These are phyloP conservation scores for Myxozyma kluyveri DNA, from an alignment of 805 yeast species.

Conservation along the genomic window DNA sequence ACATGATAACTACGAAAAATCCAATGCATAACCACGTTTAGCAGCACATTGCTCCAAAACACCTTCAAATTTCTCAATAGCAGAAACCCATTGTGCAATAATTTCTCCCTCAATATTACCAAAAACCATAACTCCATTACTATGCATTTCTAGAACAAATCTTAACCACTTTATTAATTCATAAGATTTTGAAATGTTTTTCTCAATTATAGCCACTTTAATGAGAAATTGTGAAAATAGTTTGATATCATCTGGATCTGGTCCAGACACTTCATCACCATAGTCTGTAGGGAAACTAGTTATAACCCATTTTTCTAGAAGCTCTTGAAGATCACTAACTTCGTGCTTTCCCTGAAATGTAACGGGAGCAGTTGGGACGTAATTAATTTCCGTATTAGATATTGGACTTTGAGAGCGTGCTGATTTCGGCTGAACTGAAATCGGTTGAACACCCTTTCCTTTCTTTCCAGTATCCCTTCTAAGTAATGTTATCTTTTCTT, in stretches of 20 bases:
- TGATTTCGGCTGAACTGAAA: neutral
- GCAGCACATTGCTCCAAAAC: too few relatives aligned
- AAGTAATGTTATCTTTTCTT: neutral
- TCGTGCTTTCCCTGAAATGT: neutral
- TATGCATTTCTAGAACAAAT: too few relatives aligned
- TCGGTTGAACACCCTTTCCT: too few relatives aligned
- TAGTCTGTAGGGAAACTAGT: neutral
- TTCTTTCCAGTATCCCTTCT: neutral
- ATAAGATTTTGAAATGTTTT: neutral
- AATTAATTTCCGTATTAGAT: too few relatives aligned
- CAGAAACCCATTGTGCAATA: too few relatives aligned
- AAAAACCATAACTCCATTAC: too few relatives aligned
- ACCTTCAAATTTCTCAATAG: too few relatives aligned
- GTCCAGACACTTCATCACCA: neutral
- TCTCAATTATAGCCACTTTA: neutral
- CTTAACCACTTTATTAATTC: neutral
- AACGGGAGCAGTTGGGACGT: too few relatives aligned
- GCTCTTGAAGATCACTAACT: neutral
- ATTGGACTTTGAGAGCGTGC: neutral
- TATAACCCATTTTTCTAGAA: neutral
- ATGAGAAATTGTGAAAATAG: too few relatives aligned
- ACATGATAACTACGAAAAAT: too few relatives aligned
- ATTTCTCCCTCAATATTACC: too few relatives aligned
- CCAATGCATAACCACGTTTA: too few relatives aligned
- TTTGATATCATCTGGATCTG: neutral